Base-by-base conservation (phyloP, 441 rosid genomes). In the Kokia cookei region DNA sequence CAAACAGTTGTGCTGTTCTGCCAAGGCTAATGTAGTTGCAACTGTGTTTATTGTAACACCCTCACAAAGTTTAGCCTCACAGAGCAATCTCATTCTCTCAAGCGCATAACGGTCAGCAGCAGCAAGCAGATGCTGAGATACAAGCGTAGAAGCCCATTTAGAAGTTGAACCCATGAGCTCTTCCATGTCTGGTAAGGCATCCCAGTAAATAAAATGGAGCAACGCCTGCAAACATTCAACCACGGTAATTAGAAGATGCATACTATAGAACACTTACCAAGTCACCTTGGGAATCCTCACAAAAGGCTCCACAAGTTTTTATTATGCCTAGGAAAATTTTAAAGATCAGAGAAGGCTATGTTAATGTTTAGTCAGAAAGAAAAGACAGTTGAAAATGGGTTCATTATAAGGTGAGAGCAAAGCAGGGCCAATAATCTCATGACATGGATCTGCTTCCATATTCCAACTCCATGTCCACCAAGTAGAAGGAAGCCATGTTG, bases 41-140 rank as follows among this genome's bases (percentile, higher is more conserved):
- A 91, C 97, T 0, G 97, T 89, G 80, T 92, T 90, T 85, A 88
- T 86, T 66, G 97, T 84, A 45, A 92, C 87, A 80, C 87, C 91
- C 73, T 90, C 94, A 72, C 94, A 89, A 11, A 94, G 93, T 76
- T 81, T 87, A 62, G 88, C 87, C 82, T 94, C 98, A 42, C 96
- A 94, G 8, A 94, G 86, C 81, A 86, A 76, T 83, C 89, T 85
- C 66, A 94, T 90, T 81, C 97, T 88, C 77, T 94, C 97, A 48
- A 92, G 85, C n/a, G 90, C 97, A 83, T 91, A 94, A 13, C 91
- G 86, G 68, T 92, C 98, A 37, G 97, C 93, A 37, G 97, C 98
- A 5, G 91, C 98, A 76, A 94, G 97, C 59, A 94, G 89, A 80
- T 94, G 98, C 81, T 94, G 98, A 73, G 91, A 85, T 86, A 94